Evolutionary conservation across 2,329 filamentous ascomycete genomes (phyloP).

Genomic region (Talaromyces albobiverticillius): DNA sequence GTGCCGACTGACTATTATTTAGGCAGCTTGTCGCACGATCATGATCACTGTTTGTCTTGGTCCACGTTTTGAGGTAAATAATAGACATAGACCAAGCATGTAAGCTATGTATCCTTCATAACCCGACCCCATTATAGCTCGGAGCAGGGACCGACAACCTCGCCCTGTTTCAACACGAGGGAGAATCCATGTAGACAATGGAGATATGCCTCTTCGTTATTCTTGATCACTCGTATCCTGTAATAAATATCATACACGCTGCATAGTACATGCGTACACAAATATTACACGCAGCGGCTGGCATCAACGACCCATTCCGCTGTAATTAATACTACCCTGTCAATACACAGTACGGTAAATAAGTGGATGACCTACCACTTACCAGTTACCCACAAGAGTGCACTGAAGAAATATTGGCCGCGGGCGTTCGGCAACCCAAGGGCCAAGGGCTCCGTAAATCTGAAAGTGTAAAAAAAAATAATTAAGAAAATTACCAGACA

Average conservation of each 20-base stretch:
- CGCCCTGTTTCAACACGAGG: too few relatives aligned
- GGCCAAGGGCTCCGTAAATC: constrained; percentile 8
- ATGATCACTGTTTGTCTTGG: not conserved
- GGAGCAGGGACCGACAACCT: not conserved
- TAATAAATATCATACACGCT: too few relatives aligned
- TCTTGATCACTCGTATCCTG: too few relatives aligned
- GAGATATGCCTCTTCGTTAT: too few relatives aligned
- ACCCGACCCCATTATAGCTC: not conserved
- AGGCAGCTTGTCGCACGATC: not conserved
- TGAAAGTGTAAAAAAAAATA: constrained; percentile 1
- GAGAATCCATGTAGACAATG: too few relatives aligned
- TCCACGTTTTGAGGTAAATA: not conserved
- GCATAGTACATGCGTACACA: too few relatives aligned
- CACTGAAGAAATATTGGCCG: constrained; percentile 7
- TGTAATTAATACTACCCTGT: too few relatives aligned
- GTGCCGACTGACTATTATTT: not conserved
- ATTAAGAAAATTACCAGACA: constrained; percentile 6
- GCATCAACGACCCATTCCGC: too few relatives aligned
- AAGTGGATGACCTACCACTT: too few relatives aligned
- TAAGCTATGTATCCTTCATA: not conserved
- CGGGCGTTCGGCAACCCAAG: constrained; percentile 23
- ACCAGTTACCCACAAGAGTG: not conserved
- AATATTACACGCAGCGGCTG: too few relatives aligned
- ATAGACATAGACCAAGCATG: too few relatives aligned
- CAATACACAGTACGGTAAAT: too few relatives aligned